phyloP scores from a whole-genome alignment of 192 early-diverging fungal genomes.

The Backusella tuberculispora region DNA sequence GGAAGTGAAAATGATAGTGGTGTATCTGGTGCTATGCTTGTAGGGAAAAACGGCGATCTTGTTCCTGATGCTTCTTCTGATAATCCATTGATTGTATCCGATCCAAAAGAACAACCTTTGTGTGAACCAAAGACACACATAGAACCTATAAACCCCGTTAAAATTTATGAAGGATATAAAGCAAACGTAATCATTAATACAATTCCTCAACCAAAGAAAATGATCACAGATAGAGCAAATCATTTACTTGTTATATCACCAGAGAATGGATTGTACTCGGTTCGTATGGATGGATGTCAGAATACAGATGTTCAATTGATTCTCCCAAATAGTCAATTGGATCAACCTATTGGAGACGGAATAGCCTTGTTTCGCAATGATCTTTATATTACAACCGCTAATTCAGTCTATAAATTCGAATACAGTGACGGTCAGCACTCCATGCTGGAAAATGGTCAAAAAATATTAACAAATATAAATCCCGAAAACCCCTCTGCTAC shows the following conservation, averaged over 20 bases:
- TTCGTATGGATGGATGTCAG: constrained; percentile 36
- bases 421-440: constrained; percentile 39
- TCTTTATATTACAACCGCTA: constrained; percentile 33
- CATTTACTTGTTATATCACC: constrained; percentile 32
- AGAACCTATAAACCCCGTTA: constrained; percentile 10
- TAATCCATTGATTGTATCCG: constrained; percentile 21
- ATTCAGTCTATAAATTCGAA: constrained; percentile 24
- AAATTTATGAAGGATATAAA: constrained; percentile 29
- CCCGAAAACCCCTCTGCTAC: constrained; percentile 3
- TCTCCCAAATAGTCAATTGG: background rate
- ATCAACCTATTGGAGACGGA: constrained; percentile 17
- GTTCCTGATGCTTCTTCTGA: constrained; percentile 31
- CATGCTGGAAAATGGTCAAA: background rate
- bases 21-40: background rate
- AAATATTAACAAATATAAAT: constrained; percentile 27
- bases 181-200: constrained; percentile 27
- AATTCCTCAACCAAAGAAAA: constrained; percentile 29
- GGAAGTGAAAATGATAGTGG: constrained; percentile 4
- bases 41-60: constrained; percentile 11
- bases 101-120: constrained; percentile 24
- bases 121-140: constrained; percentile 23
- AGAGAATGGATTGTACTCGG: constrained; percentile 27
- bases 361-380: constrained; percentile 17
- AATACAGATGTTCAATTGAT: constrained; percentile 25
- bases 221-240: constrained; percentile 27